Conservation (phyloP, 306 rosid genomes). For the Nissolia schottii region DNA sequence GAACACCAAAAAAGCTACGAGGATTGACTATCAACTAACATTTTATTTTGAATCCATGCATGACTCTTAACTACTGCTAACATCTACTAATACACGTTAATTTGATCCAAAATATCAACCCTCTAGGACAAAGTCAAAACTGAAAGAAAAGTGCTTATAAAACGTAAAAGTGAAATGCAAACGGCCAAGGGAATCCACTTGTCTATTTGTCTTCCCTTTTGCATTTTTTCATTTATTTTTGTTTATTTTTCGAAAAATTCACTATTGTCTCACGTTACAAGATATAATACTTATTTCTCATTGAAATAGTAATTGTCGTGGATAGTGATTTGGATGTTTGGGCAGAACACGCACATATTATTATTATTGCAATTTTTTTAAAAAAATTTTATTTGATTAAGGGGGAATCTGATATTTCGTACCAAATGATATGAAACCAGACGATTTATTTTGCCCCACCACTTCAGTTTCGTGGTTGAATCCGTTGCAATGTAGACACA, state of each 20-base stretch:
- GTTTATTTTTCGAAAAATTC: background rate
- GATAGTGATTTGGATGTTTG: constrained; percentile 13
- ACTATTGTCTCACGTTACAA: constrained; percentile 14
- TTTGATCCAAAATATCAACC: constrained; percentile 14
- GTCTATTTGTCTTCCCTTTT: constrained; percentile 23
- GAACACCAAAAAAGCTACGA: constrained; percentile 2
- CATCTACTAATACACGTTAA: background rate
- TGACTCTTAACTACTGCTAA: background rate
- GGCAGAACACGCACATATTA: background rate
- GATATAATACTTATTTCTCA: background rate
- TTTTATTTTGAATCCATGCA: background rate
- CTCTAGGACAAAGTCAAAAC: constrained; percentile 28
- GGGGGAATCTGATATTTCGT: constrained; percentile 16
- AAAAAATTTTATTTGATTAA: background rate
- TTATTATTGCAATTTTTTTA: background rate
- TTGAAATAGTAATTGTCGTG: background rate
- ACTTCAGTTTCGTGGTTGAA: constrained; percentile 25
- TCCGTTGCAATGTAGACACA: constrained; percentile 26
- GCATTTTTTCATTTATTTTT: background rate
- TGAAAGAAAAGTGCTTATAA: background rate
- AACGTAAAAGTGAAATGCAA: constrained; percentile 17
- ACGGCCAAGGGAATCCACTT: constrained; percentile 23
- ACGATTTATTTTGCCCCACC: constrained; percentile 18
- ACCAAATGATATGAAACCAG: background rate
- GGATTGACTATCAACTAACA: constrained; percentile 17